Percentiles rank a stretch among this genome's conserved stretches.
Evolutionary conservation across 2,329 filamentous ascomycete genomes (phyloP).

Genomic region (Verticillium dahliae): DNA sequence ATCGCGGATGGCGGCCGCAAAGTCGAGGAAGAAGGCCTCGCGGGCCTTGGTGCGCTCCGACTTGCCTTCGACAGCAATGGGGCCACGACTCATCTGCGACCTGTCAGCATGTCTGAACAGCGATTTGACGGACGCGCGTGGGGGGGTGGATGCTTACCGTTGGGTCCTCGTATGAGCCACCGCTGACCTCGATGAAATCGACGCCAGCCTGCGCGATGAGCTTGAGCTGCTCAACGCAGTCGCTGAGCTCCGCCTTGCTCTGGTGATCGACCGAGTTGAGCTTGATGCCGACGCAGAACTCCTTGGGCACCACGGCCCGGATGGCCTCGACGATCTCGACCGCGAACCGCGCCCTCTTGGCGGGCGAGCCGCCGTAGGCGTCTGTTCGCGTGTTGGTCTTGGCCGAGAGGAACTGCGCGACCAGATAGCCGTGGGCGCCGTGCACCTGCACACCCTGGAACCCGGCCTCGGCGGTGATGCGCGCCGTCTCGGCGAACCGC

Average conservation of each 20-base stretch:
- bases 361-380: constrained; percentile 45
- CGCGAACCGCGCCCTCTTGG: constrained; percentile 41
- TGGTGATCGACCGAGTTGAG: constrained; percentile 54
- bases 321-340: constrained; percentile 41
- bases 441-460: constrained; percentile 39
- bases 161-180: constrained; percentile 53
- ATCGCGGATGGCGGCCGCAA: constrained; percentile 44
- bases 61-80: constrained; percentile 11
- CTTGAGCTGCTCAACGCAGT: constrained; percentile 52
- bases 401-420: constrained; percentile 47
- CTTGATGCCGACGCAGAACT: constrained; percentile 47
- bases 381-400: constrained; percentile 46
- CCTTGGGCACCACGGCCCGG: constrained; percentile 24
- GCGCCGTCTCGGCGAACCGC: constrained; percentile 46
- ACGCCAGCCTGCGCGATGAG: constrained; percentile 40
- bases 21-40: constrained; percentile 65
- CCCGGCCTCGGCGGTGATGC: constrained; percentile 36
- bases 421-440: constrained; percentile 49
- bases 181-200: constrained; percentile 64
- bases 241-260: constrained; percentile 33
- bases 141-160: constrained; percentile 20
- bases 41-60: constrained; percentile 42
- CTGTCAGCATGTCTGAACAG: neutral
- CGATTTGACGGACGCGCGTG: no score
- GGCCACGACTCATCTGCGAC: neutral